Conservation (phyloP, 805 yeast species). For the Ogataea pini region DNA sequence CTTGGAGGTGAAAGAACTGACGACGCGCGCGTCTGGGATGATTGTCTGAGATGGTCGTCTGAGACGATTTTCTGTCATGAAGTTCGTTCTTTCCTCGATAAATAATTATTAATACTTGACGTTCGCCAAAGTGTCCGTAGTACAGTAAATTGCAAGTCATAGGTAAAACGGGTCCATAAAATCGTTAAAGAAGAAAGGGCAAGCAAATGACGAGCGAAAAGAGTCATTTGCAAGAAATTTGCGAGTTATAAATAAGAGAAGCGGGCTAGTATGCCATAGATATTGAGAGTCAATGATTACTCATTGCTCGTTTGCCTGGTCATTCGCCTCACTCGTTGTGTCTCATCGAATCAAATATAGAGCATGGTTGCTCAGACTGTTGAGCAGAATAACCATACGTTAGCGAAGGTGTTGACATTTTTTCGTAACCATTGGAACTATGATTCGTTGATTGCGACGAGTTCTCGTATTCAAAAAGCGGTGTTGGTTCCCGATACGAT, state of each 20-base stretch:
- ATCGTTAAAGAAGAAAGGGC: too few species aligned
- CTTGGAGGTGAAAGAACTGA: not conserved
- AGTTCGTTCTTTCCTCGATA: not conserved
- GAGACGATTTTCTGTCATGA: not conserved
- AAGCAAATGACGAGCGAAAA: too few species aligned
- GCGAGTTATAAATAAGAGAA: too few species aligned
- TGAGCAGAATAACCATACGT: slow-evolving; percentile 11
- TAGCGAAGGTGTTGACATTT: slow-evolving; percentile 9
- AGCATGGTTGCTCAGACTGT: slow-evolving; percentile 15
- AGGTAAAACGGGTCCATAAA: too few species aligned
- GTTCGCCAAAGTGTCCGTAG: not conserved
- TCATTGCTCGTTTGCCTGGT: too few species aligned
- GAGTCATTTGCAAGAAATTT: not conserved
- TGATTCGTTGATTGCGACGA: slow-evolving; percentile 5
- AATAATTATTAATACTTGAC: not conserved
- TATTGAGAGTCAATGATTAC: too few species aligned
- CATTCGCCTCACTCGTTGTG: not conserved
- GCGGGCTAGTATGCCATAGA: too few species aligned
- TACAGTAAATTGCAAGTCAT: too few species aligned
- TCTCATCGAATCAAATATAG: slow-evolving; percentile 18
- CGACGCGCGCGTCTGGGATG: not conserved
- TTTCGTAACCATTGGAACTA: slow-evolving; percentile 1
- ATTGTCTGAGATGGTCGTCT: too few species aligned
- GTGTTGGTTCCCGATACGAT: slow-evolving; percentile 15
- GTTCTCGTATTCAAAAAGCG: slow-evolving; percentile 11